Evolutionary conservation across 345 rosid genomes (phyloP).

Genomic region (Euphorbia lathyris): DNA sequence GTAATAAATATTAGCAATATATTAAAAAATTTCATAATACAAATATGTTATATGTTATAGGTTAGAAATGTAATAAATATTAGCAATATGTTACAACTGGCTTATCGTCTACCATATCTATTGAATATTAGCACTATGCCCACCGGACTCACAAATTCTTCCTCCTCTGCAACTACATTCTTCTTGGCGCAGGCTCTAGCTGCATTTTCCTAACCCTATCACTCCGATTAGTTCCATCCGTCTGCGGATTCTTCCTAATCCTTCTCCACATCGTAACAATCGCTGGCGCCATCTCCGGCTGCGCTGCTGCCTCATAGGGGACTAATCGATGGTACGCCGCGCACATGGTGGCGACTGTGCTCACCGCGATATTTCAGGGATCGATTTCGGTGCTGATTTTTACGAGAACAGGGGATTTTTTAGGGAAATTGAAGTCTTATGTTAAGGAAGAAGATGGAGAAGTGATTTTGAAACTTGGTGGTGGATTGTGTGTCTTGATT

Average conservation of each 20-base stretch:
- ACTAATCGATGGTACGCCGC: slow-evolving; percentile 66
- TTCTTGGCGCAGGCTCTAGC: slow-evolving; percentile 81
- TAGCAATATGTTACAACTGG: no score
- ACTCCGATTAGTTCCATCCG: slow-evolving; percentile 77
- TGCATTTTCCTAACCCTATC: slow-evolving; percentile 90
- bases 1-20: no score
- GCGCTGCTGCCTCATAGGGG: slow-evolving; percentile 62
- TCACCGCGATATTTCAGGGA: slow-evolving; percentile 88
- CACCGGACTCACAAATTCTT: slow-evolving; percentile 64
- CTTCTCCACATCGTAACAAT: slow-evolving; percentile 61
- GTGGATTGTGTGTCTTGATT: slow-evolving; percentile 66
- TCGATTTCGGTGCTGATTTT: slow-evolving; percentile 78
- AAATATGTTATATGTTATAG: no score
- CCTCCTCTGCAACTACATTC: slow-evolving; percentile 80
- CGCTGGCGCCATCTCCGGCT: slow-evolving; percentile 60
- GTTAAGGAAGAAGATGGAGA: slow-evolving; percentile 80
- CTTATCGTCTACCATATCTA: no score
- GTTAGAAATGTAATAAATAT: no score
- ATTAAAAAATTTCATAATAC: no score
- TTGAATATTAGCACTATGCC: no score
- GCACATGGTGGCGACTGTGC: slow-evolving; percentile 81
- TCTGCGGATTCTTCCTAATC: slow-evolving; percentile 57
- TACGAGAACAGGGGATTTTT: slow-evolving; percentile 62
- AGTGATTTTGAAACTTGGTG: slow-evolving; percentile 77
- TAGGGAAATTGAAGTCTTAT: slow-evolving; percentile 64